Evolutionary conservation across 176 grass and related monocot genomes (phyloP).

Genomic region (Oryza glaberrima): DNA sequence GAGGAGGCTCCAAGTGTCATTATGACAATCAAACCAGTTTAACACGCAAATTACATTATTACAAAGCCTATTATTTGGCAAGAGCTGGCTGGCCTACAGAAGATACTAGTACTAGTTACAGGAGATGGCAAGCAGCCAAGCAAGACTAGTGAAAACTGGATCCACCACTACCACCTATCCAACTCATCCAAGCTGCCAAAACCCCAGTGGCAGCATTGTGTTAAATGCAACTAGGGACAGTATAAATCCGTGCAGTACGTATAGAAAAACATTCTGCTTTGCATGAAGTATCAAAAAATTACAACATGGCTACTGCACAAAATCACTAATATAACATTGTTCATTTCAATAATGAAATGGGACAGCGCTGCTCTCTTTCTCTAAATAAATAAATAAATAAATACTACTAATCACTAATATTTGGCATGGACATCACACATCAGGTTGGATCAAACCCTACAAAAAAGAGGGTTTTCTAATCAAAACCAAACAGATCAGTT

Average conservation of each 20-base stretch:
- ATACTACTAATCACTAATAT: too few species aligned
- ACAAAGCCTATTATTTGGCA: conserved; percentile 4
- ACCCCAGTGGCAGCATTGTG: neutral
- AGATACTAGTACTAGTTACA: conserved; percentile 7
- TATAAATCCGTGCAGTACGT: neutral
- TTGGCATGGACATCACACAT: neutral
- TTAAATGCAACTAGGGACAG: neutral
- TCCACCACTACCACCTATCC: neutral
- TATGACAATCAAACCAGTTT: conserved; percentile 15
- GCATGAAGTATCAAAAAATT: neutral
- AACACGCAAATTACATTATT: neutral
- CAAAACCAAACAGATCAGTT: conserved; percentile 10
- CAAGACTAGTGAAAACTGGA: conserved; percentile 11
- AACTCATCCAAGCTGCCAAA: conserved; percentile 5
- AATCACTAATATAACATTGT: neutral
- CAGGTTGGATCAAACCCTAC: neutral
- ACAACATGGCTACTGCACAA: neutral
- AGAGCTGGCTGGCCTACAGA: conserved; percentile 29
- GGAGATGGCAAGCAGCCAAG: neutral
- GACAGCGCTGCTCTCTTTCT: too few species aligned
- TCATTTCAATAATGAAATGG: too few species aligned
- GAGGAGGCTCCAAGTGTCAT: conserved; percentile 18
- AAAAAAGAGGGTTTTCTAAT: neutral
- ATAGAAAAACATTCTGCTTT: conserved; percentile 17
- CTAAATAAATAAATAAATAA: too few species aligned